Conservation (phyloP, 1,284 basidiomycete genomes). For the Trichosporon coremiiforme region DNA sequence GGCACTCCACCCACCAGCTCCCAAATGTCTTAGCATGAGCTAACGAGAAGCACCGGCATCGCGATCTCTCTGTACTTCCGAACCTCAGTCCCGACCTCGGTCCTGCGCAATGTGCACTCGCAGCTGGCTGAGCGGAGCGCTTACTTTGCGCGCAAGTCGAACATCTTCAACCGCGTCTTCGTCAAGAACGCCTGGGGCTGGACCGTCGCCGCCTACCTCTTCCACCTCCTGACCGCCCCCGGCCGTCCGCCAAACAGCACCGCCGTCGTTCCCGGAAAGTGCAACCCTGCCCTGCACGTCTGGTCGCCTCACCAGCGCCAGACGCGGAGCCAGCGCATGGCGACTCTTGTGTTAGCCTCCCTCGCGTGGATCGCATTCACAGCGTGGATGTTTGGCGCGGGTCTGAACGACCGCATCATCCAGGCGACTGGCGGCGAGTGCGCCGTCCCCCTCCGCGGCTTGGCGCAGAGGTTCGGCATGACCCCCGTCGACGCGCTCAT, state of each 20-base stretch:
- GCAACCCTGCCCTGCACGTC: slow-evolving; percentile 56
- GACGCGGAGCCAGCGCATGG: slow-evolving; percentile 59
- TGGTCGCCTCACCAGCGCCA: slow-evolving; percentile 56
- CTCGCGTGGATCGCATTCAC: slow-evolving; percentile 74
- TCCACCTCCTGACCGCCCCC: slow-evolving; percentile 45
- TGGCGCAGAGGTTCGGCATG: neutral
- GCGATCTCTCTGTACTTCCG: slow-evolving; percentile 65
- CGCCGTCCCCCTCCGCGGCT: slow-evolving; percentile 60
- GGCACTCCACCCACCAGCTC: neutral
- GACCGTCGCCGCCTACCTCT: slow-evolving; percentile 72
- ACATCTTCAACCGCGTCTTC: slow-evolving; percentile 79
- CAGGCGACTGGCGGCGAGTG: slow-evolving; percentile 81
- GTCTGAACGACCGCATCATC: slow-evolving; percentile 73
- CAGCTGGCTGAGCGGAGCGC: slow-evolving; percentile 50
- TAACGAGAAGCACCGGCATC: slow-evolving; percentile 39
- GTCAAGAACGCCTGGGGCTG: slow-evolving; percentile 92
- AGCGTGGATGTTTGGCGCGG: slow-evolving; percentile 89
- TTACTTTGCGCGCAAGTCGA: slow-evolving; percentile 80
- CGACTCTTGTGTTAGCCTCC: slow-evolving; percentile 68
- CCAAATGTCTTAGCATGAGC: neutral
- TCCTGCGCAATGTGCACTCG: slow-evolving; percentile 61
- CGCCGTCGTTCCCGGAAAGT: neutral
- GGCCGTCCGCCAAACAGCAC: slow-evolving; percentile 17
- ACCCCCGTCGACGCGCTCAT: slow-evolving; percentile 53
- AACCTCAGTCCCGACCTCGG: slow-evolving; percentile 49